Percentiles rank a stretch among this genome's conserved stretches.
These are phyloP conservation scores for Aspergillus transmontanensis DNA, from an alignment of 2,329 filamentous ascomycete genomes.

Conservation along the genomic window DNA sequence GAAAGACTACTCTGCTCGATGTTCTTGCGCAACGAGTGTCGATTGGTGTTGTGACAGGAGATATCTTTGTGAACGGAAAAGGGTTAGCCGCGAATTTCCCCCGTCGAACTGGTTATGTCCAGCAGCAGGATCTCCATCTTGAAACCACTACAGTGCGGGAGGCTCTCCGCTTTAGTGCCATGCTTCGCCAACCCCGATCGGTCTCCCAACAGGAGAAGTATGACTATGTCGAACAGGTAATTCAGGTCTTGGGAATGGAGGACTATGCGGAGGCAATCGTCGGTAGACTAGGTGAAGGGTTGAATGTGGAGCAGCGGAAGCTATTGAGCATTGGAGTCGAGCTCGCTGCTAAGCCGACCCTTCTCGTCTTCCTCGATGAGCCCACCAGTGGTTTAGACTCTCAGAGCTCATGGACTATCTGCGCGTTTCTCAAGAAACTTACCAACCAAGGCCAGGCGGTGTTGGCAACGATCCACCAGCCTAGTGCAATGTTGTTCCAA, in stretches of 20 bases:
- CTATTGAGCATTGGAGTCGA: slow-evolving; percentile 87
- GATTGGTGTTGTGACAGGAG: slow-evolving; percentile 62
- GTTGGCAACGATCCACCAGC: slow-evolving; percentile 88
- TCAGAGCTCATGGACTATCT: slow-evolving; percentile 71
- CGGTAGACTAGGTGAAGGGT: slow-evolving; percentile 73
- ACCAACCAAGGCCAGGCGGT: slow-evolving; percentile 81
- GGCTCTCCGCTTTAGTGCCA: neutral
- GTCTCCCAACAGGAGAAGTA: neutral
- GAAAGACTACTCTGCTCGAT: slow-evolving; percentile 61
- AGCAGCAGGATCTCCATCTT: slow-evolving; percentile 73
- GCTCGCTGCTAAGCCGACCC: slow-evolving; percentile 78
- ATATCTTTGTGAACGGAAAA: slow-evolving; percentile 63
- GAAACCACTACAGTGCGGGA: slow-evolving; percentile 56
- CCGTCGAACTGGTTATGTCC: slow-evolving; percentile 64
- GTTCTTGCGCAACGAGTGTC: slow-evolving; percentile 56
- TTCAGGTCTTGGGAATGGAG: slow-evolving; percentile 81
- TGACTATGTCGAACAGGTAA: slow-evolving; percentile 72
- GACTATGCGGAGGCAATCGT: slow-evolving; percentile 82
- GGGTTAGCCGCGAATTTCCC: slow-evolving; percentile 59
- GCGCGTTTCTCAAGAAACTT: slow-evolving; percentile 74
- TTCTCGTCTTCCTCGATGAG: slow-evolving; percentile 84
- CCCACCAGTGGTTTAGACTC: slow-evolving; percentile 85
- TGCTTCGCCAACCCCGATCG: neutral
- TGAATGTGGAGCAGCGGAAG: slow-evolving; percentile 60
- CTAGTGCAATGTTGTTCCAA: slow-evolving; percentile 84